Evolutionary conservation across 2,329 filamentous ascomycete genomes (phyloP), one percentile per base, ranked within the genome.

Genomic region (Clathrospora elynae): DNA sequence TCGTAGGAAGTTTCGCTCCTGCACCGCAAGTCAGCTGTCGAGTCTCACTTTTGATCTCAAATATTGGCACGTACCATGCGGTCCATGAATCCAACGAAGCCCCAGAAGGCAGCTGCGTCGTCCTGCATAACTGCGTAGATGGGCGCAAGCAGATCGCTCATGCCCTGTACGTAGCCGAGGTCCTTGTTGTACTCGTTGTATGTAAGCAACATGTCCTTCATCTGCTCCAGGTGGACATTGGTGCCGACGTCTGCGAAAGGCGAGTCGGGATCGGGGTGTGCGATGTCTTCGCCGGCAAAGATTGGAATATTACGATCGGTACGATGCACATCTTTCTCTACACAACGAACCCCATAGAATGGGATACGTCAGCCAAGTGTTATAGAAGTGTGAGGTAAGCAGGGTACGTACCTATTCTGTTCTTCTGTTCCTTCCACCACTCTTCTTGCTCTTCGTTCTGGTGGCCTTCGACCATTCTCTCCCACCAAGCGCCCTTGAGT

Each of bases 121-220:
- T 99, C 95, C 73, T 99, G 93, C 73, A 96, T 86, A 14, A 99
- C 90, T 3, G 93, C 93, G 64, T 99, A 99, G 47, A 99, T 90
- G 2, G 93, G 93, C 0, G 93, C 90, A 6, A 99, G 82, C 1
- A 99, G 82, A 70, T 99, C 93, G 9, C 90, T 96, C 93, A 99
- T 99, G 49, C 93, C 93, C 74, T 99, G 93, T 1, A 99, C 93
- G 65, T 99, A 99, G 34, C 95, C 93, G 2, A 99, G 80, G 45
- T 93, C 89, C 46, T 85, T 88, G 74, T 99, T 99, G 73, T 95
- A 95, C 73, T 99, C 93, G 67, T 99, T 97, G 71, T 99, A 99
- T 0, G 93, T 97, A 12, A 99, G 79, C 1, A 99, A 84, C 88
- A 99, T 95, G 68, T 99, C 93, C 73, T 99, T 99, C 83, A 99